phyloP scores from a whole-genome alignment of 2,329 filamentous ascomycete species.

The Colletotrichum horii region DNA sequence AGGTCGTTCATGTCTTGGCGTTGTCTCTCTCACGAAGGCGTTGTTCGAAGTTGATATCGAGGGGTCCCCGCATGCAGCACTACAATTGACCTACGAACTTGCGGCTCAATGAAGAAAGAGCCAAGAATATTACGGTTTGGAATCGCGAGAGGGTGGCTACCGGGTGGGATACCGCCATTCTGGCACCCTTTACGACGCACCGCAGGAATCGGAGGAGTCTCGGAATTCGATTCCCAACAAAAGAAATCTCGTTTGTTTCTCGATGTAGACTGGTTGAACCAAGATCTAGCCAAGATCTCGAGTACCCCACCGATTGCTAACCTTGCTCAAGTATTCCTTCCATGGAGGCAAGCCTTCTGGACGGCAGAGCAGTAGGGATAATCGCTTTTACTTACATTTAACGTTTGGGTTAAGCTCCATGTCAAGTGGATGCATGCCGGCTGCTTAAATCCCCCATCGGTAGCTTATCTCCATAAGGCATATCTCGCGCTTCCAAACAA shows the following conservation, averaged over 20 bases:
- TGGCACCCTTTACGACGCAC: neutral
- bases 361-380: neutral
- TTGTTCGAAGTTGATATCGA: neutral
- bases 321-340: neutral
- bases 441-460: neutral
- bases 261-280: neutral
- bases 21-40: rapidly evolving
- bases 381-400: neutral
- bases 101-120: neutral
- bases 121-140: neutral
- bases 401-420: neutral
- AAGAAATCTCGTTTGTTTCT: neutral
- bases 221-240: neutral
- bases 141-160: neutral
- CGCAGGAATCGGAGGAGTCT: neutral
- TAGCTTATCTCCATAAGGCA: neutral
- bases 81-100: rapidly evolving
- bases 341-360: neutral
- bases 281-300: neutral
- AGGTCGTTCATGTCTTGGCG: neutral
- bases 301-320: neutral
- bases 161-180: neutral
- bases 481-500: neutral
- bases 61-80: neutral
- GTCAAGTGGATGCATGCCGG: neutral